These are phyloP conservation scores for Pyrenochaeta sp. DNA, from an alignment of 2,329 filamentous ascomycete genomes.

Conservation along the genomic window DNA sequence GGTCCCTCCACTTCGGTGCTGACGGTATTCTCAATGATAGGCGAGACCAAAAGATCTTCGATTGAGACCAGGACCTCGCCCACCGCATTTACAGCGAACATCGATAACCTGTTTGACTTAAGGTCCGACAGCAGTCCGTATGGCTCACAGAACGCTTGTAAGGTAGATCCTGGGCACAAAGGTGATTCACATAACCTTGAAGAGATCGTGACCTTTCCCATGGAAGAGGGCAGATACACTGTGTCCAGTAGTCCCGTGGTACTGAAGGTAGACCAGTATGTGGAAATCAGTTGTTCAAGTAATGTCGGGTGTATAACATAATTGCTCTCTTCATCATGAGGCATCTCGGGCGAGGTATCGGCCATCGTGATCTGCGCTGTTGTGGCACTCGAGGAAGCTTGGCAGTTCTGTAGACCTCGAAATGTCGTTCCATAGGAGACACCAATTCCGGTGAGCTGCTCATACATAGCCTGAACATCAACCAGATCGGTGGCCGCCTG, in stretches of 20 bases:
- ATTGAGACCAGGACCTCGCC: constrained; percentile 28
- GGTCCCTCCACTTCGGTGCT: constrained; percentile 9
- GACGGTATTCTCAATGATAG: constrained; percentile 24
- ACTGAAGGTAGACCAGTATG: constrained; percentile 40
- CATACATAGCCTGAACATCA: constrained; percentile 53
- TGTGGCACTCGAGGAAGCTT: constrained; percentile 46
- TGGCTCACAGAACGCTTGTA: constrained; percentile 28
- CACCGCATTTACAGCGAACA: constrained; percentile 27
- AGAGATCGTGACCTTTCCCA: constrained; percentile 32
- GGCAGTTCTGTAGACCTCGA: constrained; percentile 60
- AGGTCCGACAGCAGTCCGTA: constrained; percentile 6
- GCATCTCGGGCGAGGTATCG: constrained; percentile 36
- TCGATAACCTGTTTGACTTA: constrained; percentile 29
- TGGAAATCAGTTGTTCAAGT: constrained; percentile 36
- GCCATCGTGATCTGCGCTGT: constrained; percentile 27
- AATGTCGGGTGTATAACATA: constrained; percentile 39
- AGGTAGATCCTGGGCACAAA: constrained; percentile 5
- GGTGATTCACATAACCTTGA: constrained; percentile 13
- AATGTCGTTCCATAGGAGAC: constrained; percentile 63
- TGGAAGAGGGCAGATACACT: constrained; percentile 33
- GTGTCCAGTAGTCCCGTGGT: constrained; percentile 15
- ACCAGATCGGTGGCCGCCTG: constrained; percentile 26
- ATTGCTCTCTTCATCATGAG: constrained; percentile 34
- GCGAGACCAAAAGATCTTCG: constrained; percentile 31
- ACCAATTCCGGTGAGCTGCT: constrained; percentile 56